Conservation (phyloP, 2,329 filamentous ascomycete genomes). For the Alternaria longipes region DNA sequence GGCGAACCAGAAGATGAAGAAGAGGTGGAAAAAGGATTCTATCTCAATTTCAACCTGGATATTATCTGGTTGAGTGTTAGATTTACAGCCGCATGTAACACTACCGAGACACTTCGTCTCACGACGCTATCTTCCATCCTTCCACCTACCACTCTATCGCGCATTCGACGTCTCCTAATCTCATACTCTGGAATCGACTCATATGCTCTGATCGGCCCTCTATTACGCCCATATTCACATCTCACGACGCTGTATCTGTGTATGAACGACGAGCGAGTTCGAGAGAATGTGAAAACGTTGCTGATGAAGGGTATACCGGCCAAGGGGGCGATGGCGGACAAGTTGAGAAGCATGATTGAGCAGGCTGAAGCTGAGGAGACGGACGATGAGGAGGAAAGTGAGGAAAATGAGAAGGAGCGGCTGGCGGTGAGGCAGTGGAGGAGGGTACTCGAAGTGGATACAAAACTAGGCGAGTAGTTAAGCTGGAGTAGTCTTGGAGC, state of each 20-base stretch:
- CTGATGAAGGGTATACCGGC: not conserved
- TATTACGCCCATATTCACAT: conserved; percentile 4
- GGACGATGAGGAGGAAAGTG: conserved; percentile 20
- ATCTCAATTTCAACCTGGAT: conserved; percentile 21
- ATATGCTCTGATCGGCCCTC: conserved; percentile 9
- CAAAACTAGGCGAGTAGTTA: conserved; percentile 12
- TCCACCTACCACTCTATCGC: not conserved
- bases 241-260: conserved; percentile 23
- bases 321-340: not conserved
- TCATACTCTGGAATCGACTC: conserved; percentile 17
- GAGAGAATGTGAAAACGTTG: not conserved
- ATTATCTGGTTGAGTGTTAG: conserved; percentile 24
- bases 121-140: not conserved
- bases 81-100: conserved; percentile 10
- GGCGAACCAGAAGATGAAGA: not conserved
- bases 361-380: conserved; percentile 22
- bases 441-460: conserved; percentile 20
- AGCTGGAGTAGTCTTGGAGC: not conserved
- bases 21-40: conserved; percentile 2
- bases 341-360: not conserved
- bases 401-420: conserved; percentile 2
- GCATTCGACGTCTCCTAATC: conserved; percentile 4
- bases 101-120: conserved; percentile 21
- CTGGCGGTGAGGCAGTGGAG: not conserved
- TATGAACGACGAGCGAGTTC: conserved; percentile 20